Evolutionary conservation across 2,329 filamentous ascomycete species (phyloP), one percentile per base, ranked within the genome.

Genomic region (Neofusicoccum sp.): DNA sequence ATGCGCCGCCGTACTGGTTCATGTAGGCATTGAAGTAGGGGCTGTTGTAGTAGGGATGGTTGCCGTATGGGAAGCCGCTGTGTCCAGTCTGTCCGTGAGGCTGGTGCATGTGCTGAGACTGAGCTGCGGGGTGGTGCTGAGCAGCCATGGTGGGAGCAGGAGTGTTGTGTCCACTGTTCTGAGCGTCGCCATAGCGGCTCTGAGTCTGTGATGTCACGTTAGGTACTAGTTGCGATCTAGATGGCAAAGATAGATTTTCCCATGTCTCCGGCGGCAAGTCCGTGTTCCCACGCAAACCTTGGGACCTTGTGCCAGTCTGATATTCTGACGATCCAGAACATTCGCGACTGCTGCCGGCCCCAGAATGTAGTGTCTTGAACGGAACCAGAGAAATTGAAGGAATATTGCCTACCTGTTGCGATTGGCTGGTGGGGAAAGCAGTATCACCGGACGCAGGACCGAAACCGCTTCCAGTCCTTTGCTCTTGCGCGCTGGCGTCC

Each of bases 151-250:
- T 82, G 30, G 93, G 92, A 78, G 96, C 95, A 36, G 93, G 93
- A 2, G 93, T 97, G 69, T 89, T 93, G 74, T 95, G 89, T 45
- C 92, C 93, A 73, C 91, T 96, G 79, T 89, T 91, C 70, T 92
- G 90, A 63, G 85, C 84, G 60, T 96, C 91, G 64, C 86, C 83
- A 69, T 88, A 88, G 67, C 88, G 89, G 73, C 86, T 90, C 73
- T 93, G 90, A 40, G 66, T 61, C 69, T 75, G 65, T 56, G 47
- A 44, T 8, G 59, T 6, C n/a, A 36, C 5, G 38, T 60, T 33
- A 60, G 58, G 40, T 38, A 43, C 47, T 60, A 44, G 24, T 53
- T 60, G 38, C 30, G 43, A 58, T 20, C 41, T 57, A 48, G 51
- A 54, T 56, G 38, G 51, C 38, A 34, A 11, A 33, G 38, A 41